Evolutionary conservation across 1,284 basidiomycete genomes (phyloP), one percentile per base, ranked within the genome.

Genomic region (Inonotus hispidus): DNA sequence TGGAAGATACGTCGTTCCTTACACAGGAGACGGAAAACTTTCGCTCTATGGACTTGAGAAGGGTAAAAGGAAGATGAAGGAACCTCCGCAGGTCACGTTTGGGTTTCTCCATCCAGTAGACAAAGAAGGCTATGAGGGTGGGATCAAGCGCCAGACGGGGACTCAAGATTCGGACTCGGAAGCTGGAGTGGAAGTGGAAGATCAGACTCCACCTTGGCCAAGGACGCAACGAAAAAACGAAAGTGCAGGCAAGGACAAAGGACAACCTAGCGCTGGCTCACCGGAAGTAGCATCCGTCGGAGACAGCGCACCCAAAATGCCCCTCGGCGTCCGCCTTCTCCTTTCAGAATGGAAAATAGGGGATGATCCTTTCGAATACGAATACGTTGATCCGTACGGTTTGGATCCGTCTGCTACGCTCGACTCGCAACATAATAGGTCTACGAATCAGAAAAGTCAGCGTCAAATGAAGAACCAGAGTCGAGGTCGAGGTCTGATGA

Each of bases 291-390:
- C 32, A 3, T 32, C 68, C 32, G 69, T 72, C 35, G 62, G 68
- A 43, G 50, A 39, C 25, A 67, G 58, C 64, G 66, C 35, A 46
- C 68, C 59, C 38, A 64, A 67, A n/a, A 70, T 70, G 54, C 79
- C 83, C 0, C 72, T 79, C 3, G 84, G 85, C 2, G 82, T 86
- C 6, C 78, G 84, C 37, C 74, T 85, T 13, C 74, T 91, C 39
- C 71, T 91, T 57, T 78, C 80, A 59, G 85, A 87, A 55, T 91
- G 89, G 88, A 76, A 81, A 55, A 62, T 82, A 25, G 83, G 84
- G 13, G 66, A 73, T 2, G 75, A 84, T 69, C 80, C 82, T 1
- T 71, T 75, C 3, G 68, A 77, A 10, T 86, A 82, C 65, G 67
- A 68, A 2, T 87, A 83, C 68, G 69, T 67, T 16, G 84, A 89